Conservation (phyloP, 106 monocot genomes). For the Allium fistulosum region DNA sequence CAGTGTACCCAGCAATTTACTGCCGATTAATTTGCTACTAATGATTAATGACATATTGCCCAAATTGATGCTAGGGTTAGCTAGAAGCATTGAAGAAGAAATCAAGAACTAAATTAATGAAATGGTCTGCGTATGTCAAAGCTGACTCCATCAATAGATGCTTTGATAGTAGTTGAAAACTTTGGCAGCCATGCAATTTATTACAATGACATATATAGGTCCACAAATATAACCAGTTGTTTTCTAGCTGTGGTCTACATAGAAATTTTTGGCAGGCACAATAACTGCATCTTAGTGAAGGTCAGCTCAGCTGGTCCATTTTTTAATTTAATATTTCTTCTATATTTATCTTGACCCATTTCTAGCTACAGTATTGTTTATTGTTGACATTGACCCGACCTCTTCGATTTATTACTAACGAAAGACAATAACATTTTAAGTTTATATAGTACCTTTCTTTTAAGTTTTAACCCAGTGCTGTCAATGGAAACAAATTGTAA, state of each 20-base stretch:
- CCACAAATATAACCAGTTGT: not conserved
- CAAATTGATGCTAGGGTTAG: too few species aligned
- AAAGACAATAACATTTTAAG: not conserved
- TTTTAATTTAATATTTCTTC: too few species aligned
- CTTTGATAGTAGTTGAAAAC: not conserved
- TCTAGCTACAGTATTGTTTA: not conserved
- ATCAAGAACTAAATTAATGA: too few species aligned
- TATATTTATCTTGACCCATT: not conserved
- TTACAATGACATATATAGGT: not conserved
- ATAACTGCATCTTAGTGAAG: not conserved
- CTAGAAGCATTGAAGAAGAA: too few species aligned
- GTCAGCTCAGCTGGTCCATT: not conserved
- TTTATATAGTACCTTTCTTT: not conserved
- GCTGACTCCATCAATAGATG: not conserved
- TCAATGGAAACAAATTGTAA: not conserved
- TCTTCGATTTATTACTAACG: not conserved
- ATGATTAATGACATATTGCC: too few species aligned
- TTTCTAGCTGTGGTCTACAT: not conserved
- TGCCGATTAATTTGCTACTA: too few species aligned
- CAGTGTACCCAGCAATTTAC: too few species aligned
- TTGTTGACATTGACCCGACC: conserved; percentile 1
- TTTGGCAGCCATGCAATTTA: conserved; percentile 1
- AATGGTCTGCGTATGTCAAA: not conserved
- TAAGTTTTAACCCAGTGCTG: not conserved
- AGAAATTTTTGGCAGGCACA: conserved; percentile 1